These are phyloP conservation scores for Musa schizocarpa DNA, from an alignment of 176 grass and related monocot genomes.

Conservation along the genomic window DNA sequence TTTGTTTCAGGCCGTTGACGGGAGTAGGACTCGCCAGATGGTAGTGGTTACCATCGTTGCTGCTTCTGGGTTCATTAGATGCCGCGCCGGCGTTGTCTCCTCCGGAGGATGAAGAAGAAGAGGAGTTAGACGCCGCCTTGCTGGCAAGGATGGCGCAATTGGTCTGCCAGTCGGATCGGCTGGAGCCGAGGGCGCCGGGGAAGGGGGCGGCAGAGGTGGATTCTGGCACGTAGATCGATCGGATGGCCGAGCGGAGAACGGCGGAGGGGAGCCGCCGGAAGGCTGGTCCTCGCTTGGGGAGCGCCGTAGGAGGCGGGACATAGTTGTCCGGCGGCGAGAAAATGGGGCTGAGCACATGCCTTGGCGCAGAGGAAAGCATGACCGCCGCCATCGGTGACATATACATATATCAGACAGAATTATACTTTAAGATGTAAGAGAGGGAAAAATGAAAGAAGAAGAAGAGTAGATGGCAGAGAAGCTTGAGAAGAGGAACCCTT, in stretches of 20 bases:
- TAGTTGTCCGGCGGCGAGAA: not conserved
- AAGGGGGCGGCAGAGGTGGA: not conserved
- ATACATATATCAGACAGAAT: not conserved
- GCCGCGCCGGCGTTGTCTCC: not conserved
- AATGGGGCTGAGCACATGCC: not conserved
- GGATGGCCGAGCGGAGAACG: not conserved
- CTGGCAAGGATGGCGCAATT: slow-evolving; percentile 61
- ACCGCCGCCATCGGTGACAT: not conserved
- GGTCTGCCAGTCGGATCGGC: slow-evolving; percentile 55
- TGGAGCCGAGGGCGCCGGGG: slow-evolving; percentile 10
- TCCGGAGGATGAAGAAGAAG: not conserved
- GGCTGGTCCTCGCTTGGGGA: too few relatives aligned
- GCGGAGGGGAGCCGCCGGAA: not conserved
- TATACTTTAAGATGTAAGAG: not conserved
- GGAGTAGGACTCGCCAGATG: too few relatives aligned
- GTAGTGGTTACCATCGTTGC: too few relatives aligned
- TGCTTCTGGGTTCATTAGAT: too few relatives aligned
- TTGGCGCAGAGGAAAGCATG: not conserved
- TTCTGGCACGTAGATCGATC: slow-evolving; percentile 24
- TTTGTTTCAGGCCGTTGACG: too few relatives aligned
- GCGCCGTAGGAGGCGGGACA: too few relatives aligned
- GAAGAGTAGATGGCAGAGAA: not conserved
- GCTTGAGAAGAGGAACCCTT: too few relatives aligned
- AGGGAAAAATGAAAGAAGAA: not conserved
- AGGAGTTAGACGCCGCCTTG: not conserved